Evolutionary conservation across 2,329 filamentous ascomycete genomes (phyloP), one percentile per base, ranked within the genome.

Genomic region (Botryosphaeria agaves): DNA sequence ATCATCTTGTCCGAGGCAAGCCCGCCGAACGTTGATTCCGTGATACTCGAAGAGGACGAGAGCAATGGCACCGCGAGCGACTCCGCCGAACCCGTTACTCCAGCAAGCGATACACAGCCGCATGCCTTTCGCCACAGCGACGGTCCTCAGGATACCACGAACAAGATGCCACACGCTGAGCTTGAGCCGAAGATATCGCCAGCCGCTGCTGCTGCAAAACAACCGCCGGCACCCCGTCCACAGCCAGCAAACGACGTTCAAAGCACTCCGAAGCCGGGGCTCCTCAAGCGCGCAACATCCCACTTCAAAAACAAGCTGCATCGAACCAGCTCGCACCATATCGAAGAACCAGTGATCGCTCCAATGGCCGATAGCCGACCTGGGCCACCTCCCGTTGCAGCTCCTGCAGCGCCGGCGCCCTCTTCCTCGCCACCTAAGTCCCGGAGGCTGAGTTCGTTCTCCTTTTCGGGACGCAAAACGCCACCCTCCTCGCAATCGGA

Each of bases 41-140:
- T 48, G 20, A 51, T 53, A 32, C 47, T 48, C 32, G 51, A 53
- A 35, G 51, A 52, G 34, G 49, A 54, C 37, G 50, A 54, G 35
- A 52, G 47, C 33, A 52, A 43, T 18, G 49, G 48, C 28, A 51
- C 51, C 5, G 50, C 44, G 18, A 54, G 50, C 36, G 52, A 55
- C 32, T 45, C 46, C n/a, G 40, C 40, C 25, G 52, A 56, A 32
- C 52, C 52, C 11, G 39, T 51, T 24, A 56, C 52, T n/a, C 52
- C 52, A 8, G 48, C 40, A 3, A 52, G 47, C 37, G 49, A 53
- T 34, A 38, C 38, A 28, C 19, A 35, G 2, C 37, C 42, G 4
- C 36, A 53, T 28, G 37, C 43, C 2, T 52, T 51, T 32, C 40
- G 40, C 19, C 39, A 45, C 29, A 42, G 51, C 17, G 28, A 24